Evolutionary conservation across 2,329 filamentous ascomycete genomes (phyloP).

Genomic region (Alternaria viburni): DNA sequence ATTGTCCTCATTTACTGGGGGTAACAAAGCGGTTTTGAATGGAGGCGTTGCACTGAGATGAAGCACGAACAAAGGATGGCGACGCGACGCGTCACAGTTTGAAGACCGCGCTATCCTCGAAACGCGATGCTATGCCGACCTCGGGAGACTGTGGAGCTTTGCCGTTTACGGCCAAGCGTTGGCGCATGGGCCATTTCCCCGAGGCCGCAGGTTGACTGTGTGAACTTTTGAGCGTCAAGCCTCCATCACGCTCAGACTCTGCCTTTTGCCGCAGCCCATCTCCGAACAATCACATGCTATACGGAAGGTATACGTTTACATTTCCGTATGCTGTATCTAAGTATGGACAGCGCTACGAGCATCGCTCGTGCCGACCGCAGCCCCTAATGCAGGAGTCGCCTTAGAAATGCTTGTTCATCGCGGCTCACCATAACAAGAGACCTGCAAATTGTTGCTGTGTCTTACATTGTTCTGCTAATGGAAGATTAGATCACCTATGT

Average conservation of each 20-base stretch:
- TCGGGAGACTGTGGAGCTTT: too few species aligned
- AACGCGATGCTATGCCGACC: not conserved
- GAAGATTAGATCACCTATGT: too few species aligned
- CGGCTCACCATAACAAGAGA: not conserved
- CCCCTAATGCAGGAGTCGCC: not conserved
- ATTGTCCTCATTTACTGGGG: not conserved
- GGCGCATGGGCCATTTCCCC: too few species aligned
- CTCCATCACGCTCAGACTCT: too few species aligned
- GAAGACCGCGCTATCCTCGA: not conserved
- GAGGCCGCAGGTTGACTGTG: too few species aligned
- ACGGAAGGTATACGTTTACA: not conserved
- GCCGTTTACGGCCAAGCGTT: too few species aligned
- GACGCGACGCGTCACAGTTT: not conserved
- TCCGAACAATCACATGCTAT: not conserved
- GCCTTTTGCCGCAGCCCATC: not conserved
- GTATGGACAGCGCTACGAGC: too few species aligned
- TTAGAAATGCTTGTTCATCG: too few species aligned
- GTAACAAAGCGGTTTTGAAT: not conserved
- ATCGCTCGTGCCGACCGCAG: not conserved
- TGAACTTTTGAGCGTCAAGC: too few species aligned
- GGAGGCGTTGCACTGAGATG: not conserved
- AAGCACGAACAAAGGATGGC: not conserved
- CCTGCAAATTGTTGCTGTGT: too few species aligned
- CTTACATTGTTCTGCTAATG: too few species aligned
- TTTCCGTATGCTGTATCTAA: rapidly evolving